Evolutionary conservation across 2,329 filamentous ascomycete genomes (phyloP).

Genomic region (Fusarium veterinarium): DNA sequence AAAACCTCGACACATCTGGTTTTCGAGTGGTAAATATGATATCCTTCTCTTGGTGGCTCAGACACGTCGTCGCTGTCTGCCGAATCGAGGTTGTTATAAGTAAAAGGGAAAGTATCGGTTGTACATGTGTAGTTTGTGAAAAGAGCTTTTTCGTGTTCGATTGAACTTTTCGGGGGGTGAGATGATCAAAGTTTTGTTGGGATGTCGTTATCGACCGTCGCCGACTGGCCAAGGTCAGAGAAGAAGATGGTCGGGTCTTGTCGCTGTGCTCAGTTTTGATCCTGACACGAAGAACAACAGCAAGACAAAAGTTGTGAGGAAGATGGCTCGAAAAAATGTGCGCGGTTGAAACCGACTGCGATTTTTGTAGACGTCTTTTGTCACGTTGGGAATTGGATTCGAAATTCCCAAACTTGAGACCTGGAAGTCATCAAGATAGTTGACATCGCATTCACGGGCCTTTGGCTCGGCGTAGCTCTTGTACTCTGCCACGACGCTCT

Average conservation of each 20-base stretch:
- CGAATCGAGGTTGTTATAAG: slow-evolving; percentile 16
- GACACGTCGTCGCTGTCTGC: not conserved
- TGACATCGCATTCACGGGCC: slow-evolving; percentile 68
- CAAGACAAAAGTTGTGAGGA: slow-evolving; percentile 57
- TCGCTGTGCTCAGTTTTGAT: slow-evolving; percentile 42
- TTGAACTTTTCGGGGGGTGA: not conserved
- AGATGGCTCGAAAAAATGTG: slow-evolving; percentile 56
- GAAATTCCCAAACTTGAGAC: slow-evolving; percentile 49
- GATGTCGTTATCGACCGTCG: not conserved
- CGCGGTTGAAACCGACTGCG: slow-evolving; percentile 45
- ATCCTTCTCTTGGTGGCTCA: not conserved
- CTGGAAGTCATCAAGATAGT: slow-evolving; percentile 67
- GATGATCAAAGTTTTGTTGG: not conserved
- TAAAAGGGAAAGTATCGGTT: slow-evolving; percentile 6
- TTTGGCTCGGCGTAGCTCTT: slow-evolving; percentile 71
- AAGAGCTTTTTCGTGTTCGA: not conserved
- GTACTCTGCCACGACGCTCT: slow-evolving; percentile 78
- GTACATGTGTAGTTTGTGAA: not conserved
- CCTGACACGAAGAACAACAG: slow-evolving; percentile 58
- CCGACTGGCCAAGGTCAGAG: not conserved
- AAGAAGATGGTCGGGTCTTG: slow-evolving; percentile 26
- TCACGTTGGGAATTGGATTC: not conserved
- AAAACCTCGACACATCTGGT: slow-evolving; percentile 22
- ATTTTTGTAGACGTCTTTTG: slow-evolving; percentile 13
- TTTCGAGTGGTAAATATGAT: not conserved